Evolutionary conservation across 2,329 filamentous ascomycete species (phyloP), one percentile per base, ranked within the genome.

Genomic region (Pseudocercospora macadamiae): DNA sequence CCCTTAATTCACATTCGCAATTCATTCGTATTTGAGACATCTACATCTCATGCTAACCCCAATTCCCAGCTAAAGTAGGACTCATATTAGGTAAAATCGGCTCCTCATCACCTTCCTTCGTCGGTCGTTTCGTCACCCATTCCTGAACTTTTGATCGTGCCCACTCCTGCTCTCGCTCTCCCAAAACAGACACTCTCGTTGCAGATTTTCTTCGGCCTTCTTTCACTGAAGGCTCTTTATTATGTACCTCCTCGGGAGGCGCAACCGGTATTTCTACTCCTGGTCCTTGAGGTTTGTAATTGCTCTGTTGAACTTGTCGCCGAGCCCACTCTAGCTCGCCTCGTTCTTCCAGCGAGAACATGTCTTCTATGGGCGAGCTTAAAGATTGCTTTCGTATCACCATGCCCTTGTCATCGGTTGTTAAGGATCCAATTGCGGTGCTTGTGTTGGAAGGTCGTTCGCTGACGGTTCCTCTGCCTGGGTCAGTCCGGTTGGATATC

Each of bases 201-300:
- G 6, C 6, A 32, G 28, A n/a, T n/a, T n/a, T n/a, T n/a, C n/a
- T n/a, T 32, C 28, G 28, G 6, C 28, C 28, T 32, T 32, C 6
- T 32, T 32, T 6, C 6, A 12, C 28, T 32, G 28, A 7, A 7
- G 6, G 28, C 28, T 32, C 28, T 12, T 89, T 96, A 65, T 77
- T 87, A 9, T 77, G 80, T 44, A 82, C 81, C 0, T 68, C 85
- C 3, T 79, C 83, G n/a, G 64, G 64, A 2, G 62, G 65, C 1
- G 65, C 66, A 2, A 55, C 64, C 18, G 14, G 55, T 37, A 26
- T 53, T 32, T n/a, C n/a, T n/a, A n/a, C n/a, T n/a, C n/a, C n/a
- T n/a, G n/a, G n/a, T n/a, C 12, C 28, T 32, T n/a, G 44, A 54
- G 5, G 19, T 52, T 10, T 32, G 55, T 21, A 47, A 47, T 10